Evolutionary conservation across 768 basidiomycete species (phyloP), one percentile per base, ranked within the genome.

Genomic region (Rhizopogon salebrosus): DNA sequence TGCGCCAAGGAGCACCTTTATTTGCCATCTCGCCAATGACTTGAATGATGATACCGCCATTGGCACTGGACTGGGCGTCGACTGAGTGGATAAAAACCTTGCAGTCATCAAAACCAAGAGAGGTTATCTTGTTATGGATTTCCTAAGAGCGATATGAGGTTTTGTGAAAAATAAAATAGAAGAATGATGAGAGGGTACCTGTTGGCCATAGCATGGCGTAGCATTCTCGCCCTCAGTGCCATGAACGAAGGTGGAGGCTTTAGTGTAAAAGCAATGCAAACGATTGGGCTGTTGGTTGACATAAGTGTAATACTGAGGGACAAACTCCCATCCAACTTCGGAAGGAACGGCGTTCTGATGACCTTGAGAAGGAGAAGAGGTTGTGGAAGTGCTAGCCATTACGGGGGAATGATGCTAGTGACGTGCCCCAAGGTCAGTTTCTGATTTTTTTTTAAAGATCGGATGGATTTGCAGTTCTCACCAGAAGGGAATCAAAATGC

Each of bases 11-110:
- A 49, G 89, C 90, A 53, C 82, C 81, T 58, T 83, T 80, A 73
- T 98, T 98, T 49, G 91, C 92, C 90, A 98, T 95, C 77, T 99
- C 97, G 60, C 97, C 97, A 66, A 95, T 95, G 70, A 98, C 97
- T 71, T 98, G 95, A 71, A 99, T 95, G 76, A 98, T 90, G 72
- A 99, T 98, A 41, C 97, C 97, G 56, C 89, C 89, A 60, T 89
- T 88, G 54, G 91, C 89, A 42, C 93, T 95, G 48, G 92, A 89
- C 71, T 98, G 95, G 13, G 94, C 92, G 70, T 98, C 95, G 56
- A 99, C 97, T 6, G 93, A 95, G 74, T 97, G 92, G 63, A 99
- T 95, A 80, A 89, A 99, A 63, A 98, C 95, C 72, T 97, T 98
- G 83, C 94, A 95, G 70, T 98, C 88, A 66, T 94, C 75, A 75